Evolutionary conservation across 2,329 filamentous ascomycete genomes (phyloP).

Genomic region (Pseudocercospora fuligena): DNA sequence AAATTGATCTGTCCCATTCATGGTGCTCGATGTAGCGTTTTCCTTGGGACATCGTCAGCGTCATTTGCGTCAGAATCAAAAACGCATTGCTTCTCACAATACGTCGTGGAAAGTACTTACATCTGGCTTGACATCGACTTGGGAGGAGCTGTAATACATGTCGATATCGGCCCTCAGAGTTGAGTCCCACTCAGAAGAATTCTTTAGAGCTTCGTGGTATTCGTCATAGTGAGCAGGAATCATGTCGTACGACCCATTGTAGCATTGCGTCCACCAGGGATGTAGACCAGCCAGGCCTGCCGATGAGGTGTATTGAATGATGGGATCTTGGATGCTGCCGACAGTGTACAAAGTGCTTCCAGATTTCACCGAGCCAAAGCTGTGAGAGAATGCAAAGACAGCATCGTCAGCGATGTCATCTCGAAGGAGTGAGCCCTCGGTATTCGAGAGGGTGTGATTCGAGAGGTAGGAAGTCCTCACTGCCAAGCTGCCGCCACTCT

Average conservation of each 20-base stretch:
- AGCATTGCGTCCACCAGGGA: slow-evolving; percentile 19
- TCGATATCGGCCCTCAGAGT: slow-evolving; percentile 14
- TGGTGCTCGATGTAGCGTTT: neutral
- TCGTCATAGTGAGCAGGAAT: slow-evolving; percentile 15
- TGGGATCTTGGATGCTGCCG: slow-evolving; percentile 18
- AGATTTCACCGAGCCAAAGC: neutral
- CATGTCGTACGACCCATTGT: slow-evolving; percentile 4
- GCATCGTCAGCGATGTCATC: neutral
- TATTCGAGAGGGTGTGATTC: neutral
- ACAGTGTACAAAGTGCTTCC: slow-evolving; percentile 16
- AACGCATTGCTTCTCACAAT: neutral
- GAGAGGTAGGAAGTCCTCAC: slow-evolving; percentile 3
- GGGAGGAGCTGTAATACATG: slow-evolving; percentile 11
- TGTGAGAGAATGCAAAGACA: slow-evolving; percentile 20
- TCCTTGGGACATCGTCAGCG: neutral
- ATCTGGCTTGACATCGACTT: neutral
- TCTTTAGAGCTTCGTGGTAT: slow-evolving; percentile 7
- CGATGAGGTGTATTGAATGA: slow-evolving; percentile 4
- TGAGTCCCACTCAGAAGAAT: slow-evolving; percentile 12
- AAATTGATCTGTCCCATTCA: slow-evolving; percentile 17
- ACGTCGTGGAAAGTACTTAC: neutral
- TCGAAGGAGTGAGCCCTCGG: neutral
- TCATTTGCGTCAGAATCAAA: neutral
- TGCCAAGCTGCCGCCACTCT: neutral
- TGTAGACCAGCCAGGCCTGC: slow-evolving; percentile 11